Evolutionary conservation across 1,139 yeast genomes (phyloP), one percentile per base, ranked within the genome.

Genomic region (Blastobotrys malaysiensis): DNA sequence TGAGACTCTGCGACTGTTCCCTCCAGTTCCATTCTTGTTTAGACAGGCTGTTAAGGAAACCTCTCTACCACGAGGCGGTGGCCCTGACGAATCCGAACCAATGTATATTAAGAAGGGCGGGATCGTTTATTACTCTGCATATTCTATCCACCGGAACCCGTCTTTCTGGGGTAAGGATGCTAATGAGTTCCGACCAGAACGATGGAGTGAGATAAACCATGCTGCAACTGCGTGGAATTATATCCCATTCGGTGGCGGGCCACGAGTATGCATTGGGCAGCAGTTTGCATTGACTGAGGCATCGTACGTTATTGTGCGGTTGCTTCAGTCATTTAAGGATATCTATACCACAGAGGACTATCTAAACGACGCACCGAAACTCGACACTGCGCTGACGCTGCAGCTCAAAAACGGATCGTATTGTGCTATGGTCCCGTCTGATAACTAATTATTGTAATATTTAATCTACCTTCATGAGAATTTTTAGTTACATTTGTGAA

Each of bases 231-330:
- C 59, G n/a, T 69, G 73, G 72, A 67, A 63, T 13, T 69, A 62
- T 54, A 52, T 69, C 31, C 72, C 72, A 2, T 80, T 79, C 70
- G 79, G 79, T 60, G 84, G 84, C 44, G 84, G 84, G 14, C 84
- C 84, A 45, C 71, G 84, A 55, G 79, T 80, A 57, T 80, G 84
- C 59, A 69, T 81, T 55, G 84, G 84, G 19, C 84, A 80, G 65
- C 84, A 80, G 63, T 79, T 77, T 67, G 84, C 83, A 2, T 73
- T 80, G 56, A 80, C 83, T 5, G 84, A 81, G 66, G 78, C 80
- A 13, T 70, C 78, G 2, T 79, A 78, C 60, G 74, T 78, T 9
- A 57, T 77, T 43, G 73, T 73, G 11, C 70, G 84, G 54, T 62
- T 81, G 52, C 66, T 69, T 51, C 81, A 77, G 65, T 61, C 57